These are phyloP conservation scores for Nannizziopsis barbatae DNA, from an alignment of 2,329 filamentous ascomycete species.

Conservation along the genomic window DNA sequence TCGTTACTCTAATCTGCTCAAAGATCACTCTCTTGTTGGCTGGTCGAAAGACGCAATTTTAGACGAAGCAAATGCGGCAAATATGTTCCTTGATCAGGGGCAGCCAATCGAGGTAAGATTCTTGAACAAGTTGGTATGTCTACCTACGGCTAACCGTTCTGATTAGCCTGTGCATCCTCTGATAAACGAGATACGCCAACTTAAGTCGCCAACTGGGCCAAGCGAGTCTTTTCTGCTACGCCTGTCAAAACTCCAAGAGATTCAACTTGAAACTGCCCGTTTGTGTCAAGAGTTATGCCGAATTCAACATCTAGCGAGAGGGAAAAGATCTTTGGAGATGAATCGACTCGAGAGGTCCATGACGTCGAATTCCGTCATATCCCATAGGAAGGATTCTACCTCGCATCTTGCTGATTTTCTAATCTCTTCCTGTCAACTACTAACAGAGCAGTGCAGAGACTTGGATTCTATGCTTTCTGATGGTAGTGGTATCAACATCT, in stretches of 20 bases:
- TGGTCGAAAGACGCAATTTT: slow-evolving; percentile 17
- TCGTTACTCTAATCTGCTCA: slow-evolving; percentile 25
- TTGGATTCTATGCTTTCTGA: slow-evolving; percentile 16
- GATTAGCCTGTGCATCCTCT: slow-evolving; percentile 31
- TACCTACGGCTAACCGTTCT: slow-evolving; percentile 14
- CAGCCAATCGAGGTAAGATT: slow-evolving; percentile 14
- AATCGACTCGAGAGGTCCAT: slow-evolving; percentile 32
- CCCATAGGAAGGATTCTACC: slow-evolving; percentile 34
- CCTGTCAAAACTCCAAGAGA: slow-evolving; percentile 29
- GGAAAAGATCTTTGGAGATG: slow-evolving; percentile 34
- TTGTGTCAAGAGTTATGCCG: slow-evolving; percentile 26
- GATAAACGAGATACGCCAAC: slow-evolving; percentile 29
- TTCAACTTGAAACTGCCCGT: slow-evolving; percentile 27
- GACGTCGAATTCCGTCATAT: slow-evolving; percentile 30
- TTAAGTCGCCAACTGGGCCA: slow-evolving; percentile 18
- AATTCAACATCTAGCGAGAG: slow-evolving; percentile 25
- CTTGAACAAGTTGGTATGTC: neutral
- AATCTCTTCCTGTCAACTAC: slow-evolving; percentile 27
- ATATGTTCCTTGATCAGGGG: slow-evolving; percentile 4
- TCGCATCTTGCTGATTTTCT: slow-evolving; percentile 32
- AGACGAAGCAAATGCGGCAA: slow-evolving; percentile 5
- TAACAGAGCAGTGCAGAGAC: slow-evolving; percentile 28
- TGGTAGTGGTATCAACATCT: slow-evolving; percentile 19
- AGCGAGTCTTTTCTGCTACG: slow-evolving; percentile 20
- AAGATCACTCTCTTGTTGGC: slow-evolving; percentile 17